Evolutionary conservation across 2,329 filamentous ascomycete genomes (phyloP).

Genomic region (Beauveria caledonica): DNA sequence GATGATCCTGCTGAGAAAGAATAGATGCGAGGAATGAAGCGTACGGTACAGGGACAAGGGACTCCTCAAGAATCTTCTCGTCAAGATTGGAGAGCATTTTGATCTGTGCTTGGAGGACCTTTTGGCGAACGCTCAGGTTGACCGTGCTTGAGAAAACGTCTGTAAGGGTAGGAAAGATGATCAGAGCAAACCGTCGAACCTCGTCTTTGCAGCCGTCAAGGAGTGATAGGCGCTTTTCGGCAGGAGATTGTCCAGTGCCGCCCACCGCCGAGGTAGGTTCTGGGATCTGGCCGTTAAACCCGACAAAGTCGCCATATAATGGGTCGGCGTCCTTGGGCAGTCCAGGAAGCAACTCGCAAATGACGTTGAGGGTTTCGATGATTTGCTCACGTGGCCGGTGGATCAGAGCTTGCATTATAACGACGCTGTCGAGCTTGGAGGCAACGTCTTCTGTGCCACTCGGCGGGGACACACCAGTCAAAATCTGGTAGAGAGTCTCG

Average conservation of each 20-base stretch:
- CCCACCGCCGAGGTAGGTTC: conserved; percentile 15
- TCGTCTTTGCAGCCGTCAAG: conserved; percentile 76
- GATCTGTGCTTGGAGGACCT: conserved; percentile 88
- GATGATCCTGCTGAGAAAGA: conserved; percentile 88
- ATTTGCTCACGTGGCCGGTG: conserved; percentile 93
- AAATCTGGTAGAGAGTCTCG: conserved; percentile 92
- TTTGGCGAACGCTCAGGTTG: conserved; percentile 87
- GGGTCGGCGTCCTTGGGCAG: conserved; percentile 50
- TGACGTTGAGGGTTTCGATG: conserved; percentile 93
- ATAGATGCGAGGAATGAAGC: conserved; percentile 94
- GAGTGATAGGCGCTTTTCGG: conserved; percentile 75
- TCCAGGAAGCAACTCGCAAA: conserved; percentile 84
- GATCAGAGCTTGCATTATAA: conserved; percentile 98
- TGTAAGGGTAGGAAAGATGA: conserved; percentile 88
- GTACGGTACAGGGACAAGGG: conserved; percentile 81
- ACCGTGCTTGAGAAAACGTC: conserved; percentile 97
- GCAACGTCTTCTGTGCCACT: conserved; percentile 67
- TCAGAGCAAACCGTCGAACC: conserved; percentile 84
- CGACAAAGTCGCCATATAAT: conserved; percentile 34
- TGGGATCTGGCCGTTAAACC: conserved; percentile 22
- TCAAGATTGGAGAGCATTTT: conserved; percentile 99
- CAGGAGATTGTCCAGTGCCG: conserved; percentile 38
- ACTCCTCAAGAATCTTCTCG: conserved; percentile 72
- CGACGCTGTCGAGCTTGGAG: conserved; percentile 85
- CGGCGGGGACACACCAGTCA: conserved; percentile 91